These are phyloP conservation scores for Microbotryum intermedium DNA, from an alignment of 1,284 basidiomycete species.

Conservation along the genomic window DNA sequence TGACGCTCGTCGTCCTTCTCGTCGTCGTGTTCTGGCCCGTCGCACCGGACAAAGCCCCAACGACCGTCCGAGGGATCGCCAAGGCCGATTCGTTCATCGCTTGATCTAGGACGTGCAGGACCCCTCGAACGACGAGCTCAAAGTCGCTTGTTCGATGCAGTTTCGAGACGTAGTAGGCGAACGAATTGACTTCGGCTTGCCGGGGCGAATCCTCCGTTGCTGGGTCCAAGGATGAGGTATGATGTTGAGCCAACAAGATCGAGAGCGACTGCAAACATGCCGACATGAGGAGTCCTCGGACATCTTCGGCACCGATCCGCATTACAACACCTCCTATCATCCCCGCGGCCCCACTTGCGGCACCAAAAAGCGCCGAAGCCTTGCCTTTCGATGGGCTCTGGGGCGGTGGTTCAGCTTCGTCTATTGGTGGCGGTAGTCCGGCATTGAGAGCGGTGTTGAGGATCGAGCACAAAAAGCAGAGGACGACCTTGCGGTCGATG, in stretches of 20 bases:
- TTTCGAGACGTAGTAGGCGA: conserved; percentile 81
- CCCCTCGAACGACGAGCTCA: conserved; percentile 65
- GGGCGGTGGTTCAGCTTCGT: background rate
- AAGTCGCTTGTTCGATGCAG: conserved; percentile 83
- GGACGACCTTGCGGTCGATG: conserved; percentile 32
- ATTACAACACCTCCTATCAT: background rate
- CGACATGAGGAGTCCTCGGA: background rate
- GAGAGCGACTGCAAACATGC: conserved; percentile 17
- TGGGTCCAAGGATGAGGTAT: conserved; percentile 36
- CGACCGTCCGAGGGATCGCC: background rate
- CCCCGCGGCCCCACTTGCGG: background rate
- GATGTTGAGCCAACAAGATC: conserved; percentile 17
- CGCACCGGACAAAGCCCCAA: background rate
- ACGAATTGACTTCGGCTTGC: conserved; percentile 68
- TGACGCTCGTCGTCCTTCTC: background rate
- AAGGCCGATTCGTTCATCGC: conserved; percentile 42
- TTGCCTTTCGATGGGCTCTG: background rate
- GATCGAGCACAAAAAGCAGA: conserved; percentile 80
- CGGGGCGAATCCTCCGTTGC: too few species aligned
- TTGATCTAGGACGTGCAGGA: conserved; percentile 60
- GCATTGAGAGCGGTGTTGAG: conserved; percentile 71
- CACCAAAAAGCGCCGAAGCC: background rate
- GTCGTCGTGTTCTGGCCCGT: background rate
- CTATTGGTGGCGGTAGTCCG: conserved; percentile 40
- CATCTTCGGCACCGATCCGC: conserved; percentile 4